Evolutionary conservation across 352 stramenopile genomes (phyloP).

Genomic region (Pythium coloratum): DNA sequence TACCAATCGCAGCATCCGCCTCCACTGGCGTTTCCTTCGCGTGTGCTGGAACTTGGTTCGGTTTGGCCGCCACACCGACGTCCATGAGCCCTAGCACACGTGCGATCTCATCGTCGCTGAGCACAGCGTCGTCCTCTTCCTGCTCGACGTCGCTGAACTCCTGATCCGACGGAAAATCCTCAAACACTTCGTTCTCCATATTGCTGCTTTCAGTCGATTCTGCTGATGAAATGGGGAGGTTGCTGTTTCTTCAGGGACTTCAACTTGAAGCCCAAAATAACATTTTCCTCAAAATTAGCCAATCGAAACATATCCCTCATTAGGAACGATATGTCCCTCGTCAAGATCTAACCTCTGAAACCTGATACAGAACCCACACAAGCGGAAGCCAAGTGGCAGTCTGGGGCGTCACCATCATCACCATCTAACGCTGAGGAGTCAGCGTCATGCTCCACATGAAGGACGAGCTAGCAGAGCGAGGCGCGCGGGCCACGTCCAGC

Average conservation of each 20-base stretch:
- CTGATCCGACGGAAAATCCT: slow-evolving; percentile 51
- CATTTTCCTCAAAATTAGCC: neutral
- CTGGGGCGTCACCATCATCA: neutral
- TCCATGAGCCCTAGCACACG: slow-evolving; percentile 48
- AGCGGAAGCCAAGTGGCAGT: neutral
- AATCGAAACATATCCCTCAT: slow-evolving; percentile 12
- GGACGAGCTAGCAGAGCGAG: slow-evolving; percentile 43
- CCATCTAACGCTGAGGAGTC: neutral
- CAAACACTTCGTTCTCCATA: slow-evolving; percentile 40
- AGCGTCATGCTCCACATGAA: slow-evolving; percentile 44
- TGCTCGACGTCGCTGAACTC: slow-evolving; percentile 33
- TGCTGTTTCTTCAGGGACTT: slow-evolving; percentile 13
- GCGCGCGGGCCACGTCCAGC: slow-evolving; percentile 40
- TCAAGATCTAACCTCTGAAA: slow-evolving; percentile 6
- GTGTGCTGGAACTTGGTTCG: neutral
- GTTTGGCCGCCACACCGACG: neutral
- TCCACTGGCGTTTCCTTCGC: neutral
- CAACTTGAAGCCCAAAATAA: slow-evolving; percentile 22
- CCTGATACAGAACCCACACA: neutral
- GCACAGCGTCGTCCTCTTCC: slow-evolving; percentile 18
- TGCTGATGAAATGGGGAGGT: neutral
- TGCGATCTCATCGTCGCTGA: slow-evolving; percentile 46
- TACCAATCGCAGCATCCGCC: neutral
- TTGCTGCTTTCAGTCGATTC: neutral
- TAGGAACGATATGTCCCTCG: slow-evolving; percentile 7